A percentile compares a stretch with the other conserved stretches of the same genome.
Evolutionary conservation across 139 green algal species (phyloP).

Genomic region (Eudorina sp.): DNA sequence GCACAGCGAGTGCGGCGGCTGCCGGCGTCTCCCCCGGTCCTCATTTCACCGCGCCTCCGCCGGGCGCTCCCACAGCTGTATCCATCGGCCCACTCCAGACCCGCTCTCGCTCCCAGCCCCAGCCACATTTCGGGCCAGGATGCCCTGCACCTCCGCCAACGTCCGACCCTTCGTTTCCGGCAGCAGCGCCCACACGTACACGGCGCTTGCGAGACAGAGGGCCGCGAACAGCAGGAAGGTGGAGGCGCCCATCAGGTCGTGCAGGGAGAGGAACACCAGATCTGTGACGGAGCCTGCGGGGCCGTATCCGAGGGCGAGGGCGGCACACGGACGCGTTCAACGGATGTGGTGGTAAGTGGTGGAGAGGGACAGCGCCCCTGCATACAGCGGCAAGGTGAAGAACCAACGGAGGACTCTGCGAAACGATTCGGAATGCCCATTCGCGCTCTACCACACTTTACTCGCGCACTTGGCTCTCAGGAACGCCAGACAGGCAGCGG

Average conservation of each 20-base stretch:
- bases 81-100: background rate
- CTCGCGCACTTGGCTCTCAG: too few relatives aligned
- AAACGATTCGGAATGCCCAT: background rate
- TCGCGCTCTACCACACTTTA: too few relatives aligned
- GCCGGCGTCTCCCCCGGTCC: too few relatives aligned
- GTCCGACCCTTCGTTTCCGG: constrained; percentile 83
- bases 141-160: constrained; percentile 74
- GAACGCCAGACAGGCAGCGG: too few relatives aligned
- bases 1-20: too few relatives aligned
- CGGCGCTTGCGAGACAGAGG: constrained; percentile 56
- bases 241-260: constrained; percentile 58
- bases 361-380: background rate
- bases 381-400: background rate
- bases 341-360: background rate
- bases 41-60: background rate
- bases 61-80: constrained; percentile 2
- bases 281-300: constrained; percentile 71
- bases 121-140: constrained; percentile 6
- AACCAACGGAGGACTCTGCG: background rate
- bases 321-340: background rate
- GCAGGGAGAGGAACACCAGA: constrained; percentile 79
- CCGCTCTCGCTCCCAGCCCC: background rate
- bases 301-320: too few relatives aligned
- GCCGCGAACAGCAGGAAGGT: constrained; percentile 74
- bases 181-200: constrained; percentile 69